Percentiles rank a stretch among this genome's conserved stretches.
These are phyloP conservation scores for Exophiala phaeomuriformis DNA, from an alignment of 2,329 filamentous ascomycete species.

Conservation along the genomic window DNA sequence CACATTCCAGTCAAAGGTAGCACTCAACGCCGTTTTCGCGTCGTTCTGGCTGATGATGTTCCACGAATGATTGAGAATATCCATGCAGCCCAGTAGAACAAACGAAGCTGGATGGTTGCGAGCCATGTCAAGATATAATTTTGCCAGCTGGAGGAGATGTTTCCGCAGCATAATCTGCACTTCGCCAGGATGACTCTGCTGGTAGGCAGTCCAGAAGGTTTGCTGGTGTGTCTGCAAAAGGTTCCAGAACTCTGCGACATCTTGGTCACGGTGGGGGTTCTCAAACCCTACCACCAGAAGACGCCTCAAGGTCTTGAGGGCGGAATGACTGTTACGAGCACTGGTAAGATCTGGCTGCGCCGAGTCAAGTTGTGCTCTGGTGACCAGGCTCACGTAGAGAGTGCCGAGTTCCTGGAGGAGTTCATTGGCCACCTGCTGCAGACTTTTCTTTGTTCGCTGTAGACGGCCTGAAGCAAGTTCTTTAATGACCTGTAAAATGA, in stretches of 20 bases:
- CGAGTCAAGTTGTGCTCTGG: conserved; percentile 44
- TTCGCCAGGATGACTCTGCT: conserved; percentile 43
- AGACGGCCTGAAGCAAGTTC: conserved; percentile 77
- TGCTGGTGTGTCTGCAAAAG: conserved; percentile 70
- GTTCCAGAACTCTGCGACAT: conserved; percentile 73
- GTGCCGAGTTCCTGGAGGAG: conserved; percentile 70
- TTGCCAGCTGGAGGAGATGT: conserved; percentile 82
- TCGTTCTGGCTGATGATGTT: conserved; percentile 52
- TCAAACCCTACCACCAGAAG: conserved; percentile 77
- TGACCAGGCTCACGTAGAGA: conserved; percentile 68
- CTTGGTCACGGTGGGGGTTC: conserved; percentile 67
- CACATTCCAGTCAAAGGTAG: conserved; percentile 33
- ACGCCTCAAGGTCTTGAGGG: conserved; percentile 72
- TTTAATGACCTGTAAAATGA: conserved; percentile 76
- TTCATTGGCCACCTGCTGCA: conserved; percentile 74
- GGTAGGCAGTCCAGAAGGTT: conserved; percentile 61
- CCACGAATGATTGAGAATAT: conserved; percentile 80
- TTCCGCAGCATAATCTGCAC: conserved; percentile 65
- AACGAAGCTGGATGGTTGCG: conserved; percentile 74
- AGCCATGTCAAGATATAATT: conserved; percentile 83
- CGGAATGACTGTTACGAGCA: conserved; percentile 58
- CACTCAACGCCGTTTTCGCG: conserved; percentile 17
- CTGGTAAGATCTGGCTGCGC: conserved; percentile 44
- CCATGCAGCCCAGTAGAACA: conserved; percentile 67
- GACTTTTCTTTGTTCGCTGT: conserved; percentile 62